A percentile compares a stretch with the other conserved stretches of the same genome.
phyloP scores from a whole-genome alignment of 169 alveolate species.

The Plasmodium sp. region DNA sequence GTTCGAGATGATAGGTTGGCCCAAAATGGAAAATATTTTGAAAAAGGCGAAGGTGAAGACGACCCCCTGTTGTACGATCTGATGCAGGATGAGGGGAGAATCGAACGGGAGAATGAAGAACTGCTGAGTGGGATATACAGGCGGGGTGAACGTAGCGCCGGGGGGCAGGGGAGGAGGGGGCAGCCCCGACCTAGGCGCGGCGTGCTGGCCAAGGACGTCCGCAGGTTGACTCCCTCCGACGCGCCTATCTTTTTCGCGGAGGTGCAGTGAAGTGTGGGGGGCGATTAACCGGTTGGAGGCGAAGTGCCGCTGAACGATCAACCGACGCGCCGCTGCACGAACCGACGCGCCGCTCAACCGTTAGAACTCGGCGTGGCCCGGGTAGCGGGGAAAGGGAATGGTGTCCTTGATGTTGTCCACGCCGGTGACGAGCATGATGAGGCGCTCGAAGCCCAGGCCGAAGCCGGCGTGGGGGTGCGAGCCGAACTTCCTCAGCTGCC shows the following conservation, averaged over 20 bases:
- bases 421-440: constrained; percentile 98
- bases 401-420: constrained; percentile 99
- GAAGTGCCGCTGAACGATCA: too few relatives aligned
- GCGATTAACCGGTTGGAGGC: too few relatives aligned
- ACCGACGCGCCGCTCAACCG: too few relatives aligned
- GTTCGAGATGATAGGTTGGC: background rate
- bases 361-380: constrained; percentile 96
- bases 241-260: constrained; percentile 62
- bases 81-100: background rate
- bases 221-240: background rate
- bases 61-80: background rate
- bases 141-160: background rate
- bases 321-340: too few relatives aligned
- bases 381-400: constrained; percentile 99
- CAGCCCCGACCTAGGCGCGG: constrained; percentile 6
- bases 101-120: constrained; percentile 12
- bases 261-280: background rate
- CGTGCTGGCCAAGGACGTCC: constrained; percentile 10
- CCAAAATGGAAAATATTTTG: background rate
- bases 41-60: background rate
- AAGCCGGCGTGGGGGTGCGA: constrained; percentile 99
- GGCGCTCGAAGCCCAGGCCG: constrained; percentile 99
- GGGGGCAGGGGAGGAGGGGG: background rate
- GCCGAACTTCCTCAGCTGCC: constrained; percentile 96
- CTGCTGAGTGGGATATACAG: constrained; percentile 28